Evolutionary conservation across 2,329 filamentous ascomycete species (phyloP).

Genomic region (Pseudogymnoascus sp.): DNA sequence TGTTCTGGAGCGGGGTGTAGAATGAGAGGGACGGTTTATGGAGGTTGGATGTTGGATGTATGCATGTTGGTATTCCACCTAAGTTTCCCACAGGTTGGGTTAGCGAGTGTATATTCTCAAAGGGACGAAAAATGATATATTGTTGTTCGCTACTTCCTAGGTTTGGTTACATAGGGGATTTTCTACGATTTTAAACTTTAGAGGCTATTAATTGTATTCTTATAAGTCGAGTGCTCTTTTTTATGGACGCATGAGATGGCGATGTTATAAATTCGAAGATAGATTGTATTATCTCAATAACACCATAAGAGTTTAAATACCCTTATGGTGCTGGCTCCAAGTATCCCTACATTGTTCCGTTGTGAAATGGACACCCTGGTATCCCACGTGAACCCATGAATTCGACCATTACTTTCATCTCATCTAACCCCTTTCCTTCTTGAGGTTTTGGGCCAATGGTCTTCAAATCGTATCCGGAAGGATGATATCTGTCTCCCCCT

Average conservation of each 20-base stretch:
- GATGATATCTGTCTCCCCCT: slow-evolving; percentile 13
- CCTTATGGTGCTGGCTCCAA: too few species aligned
- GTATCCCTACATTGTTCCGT: background rate
- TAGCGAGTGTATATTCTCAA: background rate
- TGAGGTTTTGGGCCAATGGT: slow-evolving; percentile 16
- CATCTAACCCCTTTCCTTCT: slow-evolving; percentile 12
- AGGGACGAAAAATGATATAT: background rate
- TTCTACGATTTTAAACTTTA: background rate
- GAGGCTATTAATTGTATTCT: background rate
- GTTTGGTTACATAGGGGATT: background rate
- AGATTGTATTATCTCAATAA: background rate
- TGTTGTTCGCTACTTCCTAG: background rate
- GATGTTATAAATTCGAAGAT: background rate
- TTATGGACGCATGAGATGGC: background rate
- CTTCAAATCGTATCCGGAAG: slow-evolving; percentile 13
- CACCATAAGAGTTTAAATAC: too few species aligned
- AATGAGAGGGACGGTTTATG: background rate
- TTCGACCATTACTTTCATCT: slow-evolving; percentile 13
- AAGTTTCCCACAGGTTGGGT: background rate
- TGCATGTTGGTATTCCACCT: background rate
- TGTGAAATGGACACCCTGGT: background rate
- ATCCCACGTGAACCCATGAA: slow-evolving; percentile 11
- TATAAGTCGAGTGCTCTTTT: background rate
- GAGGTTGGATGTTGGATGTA: background rate
- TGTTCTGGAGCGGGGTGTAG: background rate